These are phyloP conservation scores for Starmera pachycereana DNA, from an alignment of 805 yeast genomes.

Conservation along the genomic window DNA sequence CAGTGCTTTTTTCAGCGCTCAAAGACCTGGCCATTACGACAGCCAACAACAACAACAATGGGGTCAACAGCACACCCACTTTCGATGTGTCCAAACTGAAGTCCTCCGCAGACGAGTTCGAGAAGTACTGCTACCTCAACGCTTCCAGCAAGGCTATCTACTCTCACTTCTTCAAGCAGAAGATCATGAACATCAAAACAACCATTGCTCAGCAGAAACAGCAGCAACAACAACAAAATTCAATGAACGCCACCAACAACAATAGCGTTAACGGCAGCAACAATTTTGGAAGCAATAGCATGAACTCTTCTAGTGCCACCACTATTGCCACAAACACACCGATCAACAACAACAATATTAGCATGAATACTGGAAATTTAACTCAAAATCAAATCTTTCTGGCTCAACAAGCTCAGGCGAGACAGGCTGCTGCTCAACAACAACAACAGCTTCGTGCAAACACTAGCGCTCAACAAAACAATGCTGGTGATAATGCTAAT, in stretches of 20 bases:
- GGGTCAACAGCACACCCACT: slow-evolving; percentile 5
- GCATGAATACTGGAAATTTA: slow-evolving; percentile 12
- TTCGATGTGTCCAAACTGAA: slow-evolving; percentile 32
- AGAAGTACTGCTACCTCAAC: slow-evolving; percentile 50
- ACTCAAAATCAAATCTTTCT: slow-evolving; percentile 25
- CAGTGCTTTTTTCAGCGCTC: slow-evolving; percentile 13
- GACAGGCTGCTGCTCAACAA: slow-evolving; percentile 27
- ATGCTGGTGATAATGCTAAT: too few relatives aligned
- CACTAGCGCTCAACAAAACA: too few relatives aligned
- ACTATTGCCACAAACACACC: neutral
- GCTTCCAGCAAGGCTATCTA: slow-evolving; percentile 51
- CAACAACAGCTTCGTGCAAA: slow-evolving; percentile 1
- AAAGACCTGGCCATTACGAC: slow-evolving; percentile 14
- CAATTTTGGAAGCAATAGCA: slow-evolving; percentile 19
- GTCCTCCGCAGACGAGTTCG: slow-evolving; percentile 60
- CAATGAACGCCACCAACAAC: slow-evolving; percentile 3
- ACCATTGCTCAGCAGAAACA: slow-evolving; percentile 12
- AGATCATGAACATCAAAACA: slow-evolving; percentile 16
- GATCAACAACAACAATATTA: slow-evolving; percentile 16
- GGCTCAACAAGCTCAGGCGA: slow-evolving; percentile 41
- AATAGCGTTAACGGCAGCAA: slow-evolving; percentile 18
- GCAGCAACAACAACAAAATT: slow-evolving; percentile 10
- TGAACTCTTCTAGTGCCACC: slow-evolving; percentile 7
- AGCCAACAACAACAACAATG: slow-evolving; percentile 1
- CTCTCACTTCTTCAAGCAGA: slow-evolving; percentile 29